phyloP scores from a whole-genome alignment of 2,329 filamentous ascomycete genomes.

The Chaetomium globosum region DNA sequence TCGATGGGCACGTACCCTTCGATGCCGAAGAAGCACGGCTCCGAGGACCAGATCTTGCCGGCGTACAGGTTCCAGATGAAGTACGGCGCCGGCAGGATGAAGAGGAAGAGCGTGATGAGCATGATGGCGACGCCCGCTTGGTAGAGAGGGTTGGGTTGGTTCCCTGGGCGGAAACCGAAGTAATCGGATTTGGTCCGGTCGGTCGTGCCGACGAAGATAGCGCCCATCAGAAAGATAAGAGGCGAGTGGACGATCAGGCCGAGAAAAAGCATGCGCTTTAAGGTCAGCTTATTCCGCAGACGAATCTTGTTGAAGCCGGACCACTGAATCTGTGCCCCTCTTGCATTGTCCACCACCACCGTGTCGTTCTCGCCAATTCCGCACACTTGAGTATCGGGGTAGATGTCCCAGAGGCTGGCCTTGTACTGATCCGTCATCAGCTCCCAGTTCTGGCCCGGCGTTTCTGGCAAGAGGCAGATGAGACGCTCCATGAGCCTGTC shows the following conservation, averaged over 20 bases:
- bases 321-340: conserved; percentile 42
- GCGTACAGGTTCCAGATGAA: conserved; percentile 34
- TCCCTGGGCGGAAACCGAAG: too few species aligned
- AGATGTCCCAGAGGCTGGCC: conserved; percentile 43
- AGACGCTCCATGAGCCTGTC: conserved; percentile 43
- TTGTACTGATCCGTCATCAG: conserved; percentile 41
- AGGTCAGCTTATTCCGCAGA: conserved; percentile 29
- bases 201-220: neutral
- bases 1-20: conserved; percentile 27
- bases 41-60: conserved; percentile 24
- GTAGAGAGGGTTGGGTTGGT: conserved; percentile 17
- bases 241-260: conserved; percentile 8
- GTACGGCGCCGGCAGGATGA: conserved; percentile 23
- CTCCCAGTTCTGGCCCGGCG: conserved; percentile 32
- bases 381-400: conserved; percentile 41
- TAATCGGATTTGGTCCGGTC: too few species aligned
- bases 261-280: conserved; percentile 10
- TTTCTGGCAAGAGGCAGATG: conserved; percentile 39
- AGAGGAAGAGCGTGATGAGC: conserved; percentile 24
- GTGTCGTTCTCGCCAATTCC: conserved; percentile 43
- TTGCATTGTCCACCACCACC: conserved; percentile 42
- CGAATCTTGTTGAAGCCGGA: conserved; percentile 41
- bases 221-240: conserved; percentile 16
- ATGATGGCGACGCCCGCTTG: conserved; percentile 39
- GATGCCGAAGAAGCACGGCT: conserved; percentile 28